Evolutionary conservation across 1,284 basidiomycete genomes (phyloP).

Genomic region (Ustilago bromivora): DNA sequence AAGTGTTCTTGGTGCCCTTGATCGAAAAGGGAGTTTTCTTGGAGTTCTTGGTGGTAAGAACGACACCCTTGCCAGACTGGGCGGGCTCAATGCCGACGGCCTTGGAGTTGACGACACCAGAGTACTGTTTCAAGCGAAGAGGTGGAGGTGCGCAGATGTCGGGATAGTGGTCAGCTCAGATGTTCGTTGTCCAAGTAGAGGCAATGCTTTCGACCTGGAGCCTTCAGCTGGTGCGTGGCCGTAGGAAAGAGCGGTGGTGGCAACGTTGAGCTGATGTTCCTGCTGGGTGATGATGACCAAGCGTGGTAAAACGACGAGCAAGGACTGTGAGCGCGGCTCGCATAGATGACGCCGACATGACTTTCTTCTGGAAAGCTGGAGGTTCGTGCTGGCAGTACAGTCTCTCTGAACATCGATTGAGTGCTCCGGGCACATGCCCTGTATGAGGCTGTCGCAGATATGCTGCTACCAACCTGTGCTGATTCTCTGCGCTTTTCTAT

Average conservation of each 20-base stretch:
- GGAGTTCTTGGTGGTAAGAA: conserved; percentile 64
- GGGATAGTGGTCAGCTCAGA: conserved; percentile 18
- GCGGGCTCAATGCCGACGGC: conserved; percentile 61
- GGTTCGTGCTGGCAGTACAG: neutral
- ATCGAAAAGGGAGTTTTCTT: conserved; percentile 56
- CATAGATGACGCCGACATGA: too few relatives aligned
- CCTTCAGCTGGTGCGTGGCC: neutral
- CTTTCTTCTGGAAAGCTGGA: neutral
- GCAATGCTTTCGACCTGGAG: neutral
- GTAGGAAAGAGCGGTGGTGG: neutral
- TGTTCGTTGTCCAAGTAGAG: neutral
- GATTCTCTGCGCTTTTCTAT: neutral
- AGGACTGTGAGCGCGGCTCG: too few relatives aligned
- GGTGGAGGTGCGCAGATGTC: neutral
- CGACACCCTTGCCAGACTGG: conserved; percentile 56
- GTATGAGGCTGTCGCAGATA: neutral
- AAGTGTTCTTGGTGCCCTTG: conserved; percentile 45
- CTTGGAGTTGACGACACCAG: conserved; percentile 67
- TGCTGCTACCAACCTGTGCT: neutral
- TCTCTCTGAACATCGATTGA: neutral
- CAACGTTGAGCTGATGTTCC: neutral
- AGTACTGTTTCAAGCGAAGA: conserved; percentile 46
- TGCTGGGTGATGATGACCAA: neutral
- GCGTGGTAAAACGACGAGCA: neutral
- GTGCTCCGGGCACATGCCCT: neutral